Evolutionary conservation across 768 basidiomycete genomes (phyloP), one percentile per base, ranked within the genome.

Genomic region (Leccinum incarnatum): DNA sequence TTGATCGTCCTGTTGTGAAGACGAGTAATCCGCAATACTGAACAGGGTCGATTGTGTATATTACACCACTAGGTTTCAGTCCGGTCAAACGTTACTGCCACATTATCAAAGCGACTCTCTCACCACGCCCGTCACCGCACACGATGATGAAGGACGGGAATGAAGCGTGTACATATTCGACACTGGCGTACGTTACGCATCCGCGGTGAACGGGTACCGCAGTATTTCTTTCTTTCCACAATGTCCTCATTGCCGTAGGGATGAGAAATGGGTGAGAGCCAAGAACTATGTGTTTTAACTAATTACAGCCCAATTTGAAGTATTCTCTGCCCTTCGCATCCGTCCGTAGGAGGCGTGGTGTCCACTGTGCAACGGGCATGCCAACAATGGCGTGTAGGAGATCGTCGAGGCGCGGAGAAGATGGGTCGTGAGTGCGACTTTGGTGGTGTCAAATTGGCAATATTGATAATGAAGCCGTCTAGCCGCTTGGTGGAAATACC

Each of bases 321-420:
- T 2, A 36, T 54, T 47, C 46, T n/a, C 17, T 53, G 4, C 37
- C 29, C 45, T 54, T 51, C 48, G 29, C 52, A 47, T 46, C 53
- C 42, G 17, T 40, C 8, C 45, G 55, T 30, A 19, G 56, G 25
- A n/a, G 59, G 58, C 55, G 15, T 59, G 37, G n/a, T 32, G 51
- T 54, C 40, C 25, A 21, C 32, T 23, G 30, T 53, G 52, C 8
- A 25, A 51, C 40, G 53, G 29, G 30, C 17, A 40, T 55, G 29
- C 55, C 55, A 34, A 27, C 47, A 27, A 23, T 17, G 25, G 47
- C 23, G 37, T 55, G 56, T 56, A 49, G 52, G 19, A 54, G 51
- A 58, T 60, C 53, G 25, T 40, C 23, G 54, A 37, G 52, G 54
- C 54, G 54, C 45, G 37, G 53, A 65, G 63, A 57, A 55, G 57